Evolutionary conservation across 441 rosid species (phyloP).

Genomic region (Croton laevigatus): DNA sequence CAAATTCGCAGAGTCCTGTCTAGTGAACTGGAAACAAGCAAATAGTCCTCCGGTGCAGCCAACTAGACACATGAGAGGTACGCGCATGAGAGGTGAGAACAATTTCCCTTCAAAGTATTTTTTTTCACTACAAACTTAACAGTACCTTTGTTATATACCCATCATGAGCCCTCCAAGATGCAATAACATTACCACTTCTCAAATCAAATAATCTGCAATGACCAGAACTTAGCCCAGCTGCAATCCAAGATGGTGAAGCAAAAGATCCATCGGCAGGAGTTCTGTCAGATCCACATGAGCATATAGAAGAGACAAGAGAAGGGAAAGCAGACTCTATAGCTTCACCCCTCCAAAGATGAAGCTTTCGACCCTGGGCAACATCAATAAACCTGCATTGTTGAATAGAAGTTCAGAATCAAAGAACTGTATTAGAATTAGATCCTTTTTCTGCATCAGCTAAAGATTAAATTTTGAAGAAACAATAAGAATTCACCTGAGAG

Average conservation of each 20-base stretch:
- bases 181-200: conserved; percentile 64
- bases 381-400: conserved; percentile 61
- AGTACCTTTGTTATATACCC: conserved; percentile 88
- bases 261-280: conserved; percentile 45
- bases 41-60: conserved; percentile 78
- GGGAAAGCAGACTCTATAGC: conserved; percentile 63
- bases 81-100: conserved; percentile 22
- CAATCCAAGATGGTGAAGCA: conserved; percentile 71
- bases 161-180: conserved; percentile 88
- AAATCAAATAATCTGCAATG: conserved; percentile 77
- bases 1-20: conserved; percentile 76
- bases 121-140: conserved; percentile 15
- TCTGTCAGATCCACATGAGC: conserved; percentile 68
- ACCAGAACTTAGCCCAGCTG: conserved; percentile 91
- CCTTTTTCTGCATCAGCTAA: conserved; percentile 17
- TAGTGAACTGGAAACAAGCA: conserved; percentile 91
- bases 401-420: conserved; percentile 4
- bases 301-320: conserved; percentile 78
- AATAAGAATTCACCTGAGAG: conserved; percentile 60
- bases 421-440: conserved; percentile 16
- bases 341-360: conserved; percentile 88
- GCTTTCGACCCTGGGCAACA: conserved; percentile 65
- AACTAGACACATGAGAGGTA: conserved; percentile 54
- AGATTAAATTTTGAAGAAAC: conserved; percentile 16
- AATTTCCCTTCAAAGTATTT: conserved; percentile 15